A percentile compares a stretch with the other conserved stretches of the same genome.
Conservation (phyloP, 2,329 filamentous ascomycete species). For the Cordyceps javanica region DNA sequence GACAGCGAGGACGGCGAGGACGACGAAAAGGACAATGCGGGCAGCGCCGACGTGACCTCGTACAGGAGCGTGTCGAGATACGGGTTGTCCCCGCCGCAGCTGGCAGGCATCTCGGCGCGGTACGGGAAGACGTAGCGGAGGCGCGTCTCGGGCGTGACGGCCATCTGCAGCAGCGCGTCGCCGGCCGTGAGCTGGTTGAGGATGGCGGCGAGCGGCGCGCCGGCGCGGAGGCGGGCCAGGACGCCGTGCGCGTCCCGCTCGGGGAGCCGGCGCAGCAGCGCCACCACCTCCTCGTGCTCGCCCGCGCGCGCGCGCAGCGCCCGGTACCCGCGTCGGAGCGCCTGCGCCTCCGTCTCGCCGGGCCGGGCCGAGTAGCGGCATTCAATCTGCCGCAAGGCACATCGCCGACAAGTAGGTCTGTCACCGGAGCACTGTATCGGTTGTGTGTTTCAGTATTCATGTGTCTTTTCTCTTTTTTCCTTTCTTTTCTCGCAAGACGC, state of each 20-base stretch:
- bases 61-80: slow-evolving; percentile 19
- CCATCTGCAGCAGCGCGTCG: slow-evolving; percentile 32
- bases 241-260: slow-evolving; percentile 27
- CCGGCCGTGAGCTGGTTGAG: slow-evolving; percentile 30
- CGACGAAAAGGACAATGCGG: not conserved
- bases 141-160: slow-evolving; percentile 30
- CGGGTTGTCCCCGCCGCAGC: slow-evolving; percentile 15
- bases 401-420: slow-evolving; percentile 20
- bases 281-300: slow-evolving; percentile 17
- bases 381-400: slow-evolving; percentile 5
- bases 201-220: slow-evolving; percentile 25
- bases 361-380: slow-evolving; percentile 19
- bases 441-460: not conserved
- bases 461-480: no score
- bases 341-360: slow-evolving; percentile 19
- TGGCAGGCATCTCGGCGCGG: slow-evolving; percentile 17
- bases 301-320: not conserved
- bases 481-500: no score
- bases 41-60: slow-evolving; percentile 7
- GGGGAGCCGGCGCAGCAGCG: not conserved
- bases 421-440: slow-evolving; percentile 22
- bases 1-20: no score
- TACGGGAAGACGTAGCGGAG: slow-evolving; percentile 36
- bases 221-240: slow-evolving; percentile 29
- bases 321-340: slow-evolving; percentile 13